Percentiles rank a stretch among this genome's conserved stretches.
Evolutionary conservation across 495 filamentous ascomycete genomes (phyloP).

Genomic region (Podospora australis): DNA sequence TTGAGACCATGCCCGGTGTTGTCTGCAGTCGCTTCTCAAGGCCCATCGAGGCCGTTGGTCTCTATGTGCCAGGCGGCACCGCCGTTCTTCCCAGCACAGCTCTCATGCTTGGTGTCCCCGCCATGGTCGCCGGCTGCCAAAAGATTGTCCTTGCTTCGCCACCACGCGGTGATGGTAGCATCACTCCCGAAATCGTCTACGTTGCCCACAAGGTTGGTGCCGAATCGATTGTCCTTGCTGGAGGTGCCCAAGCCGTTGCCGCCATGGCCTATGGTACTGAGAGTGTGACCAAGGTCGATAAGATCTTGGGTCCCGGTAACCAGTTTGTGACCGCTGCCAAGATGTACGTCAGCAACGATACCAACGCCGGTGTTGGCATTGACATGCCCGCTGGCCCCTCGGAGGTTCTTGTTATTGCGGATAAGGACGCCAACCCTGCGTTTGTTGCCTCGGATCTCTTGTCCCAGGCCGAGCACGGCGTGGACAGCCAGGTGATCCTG

Average conservation of each 20-base stretch:
- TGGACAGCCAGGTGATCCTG: conserved; percentile 89
- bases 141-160: conserved; percentile 91
- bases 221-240: conserved; percentile 88
- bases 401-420: conserved; percentile 94
- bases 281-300: conserved; percentile 89
- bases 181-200: conserved; percentile 96
- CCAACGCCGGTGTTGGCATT: conserved; percentile 87
- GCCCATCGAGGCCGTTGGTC: conserved; percentile 86
- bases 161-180: conserved; percentile 77
- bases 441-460: conserved; percentile 94
- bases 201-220: conserved; percentile 96
- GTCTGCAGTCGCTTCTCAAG: conserved; percentile 89
- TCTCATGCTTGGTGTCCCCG: conserved; percentile 95
- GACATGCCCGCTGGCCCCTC: conserved; percentile 98
- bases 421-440: conserved; percentile 79
- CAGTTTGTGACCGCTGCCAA: conserved; percentile 98
- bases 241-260: conserved; percentile 92
- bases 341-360: conserved; percentile 96
- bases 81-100: conserved; percentile 93
- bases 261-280: conserved; percentile 82
- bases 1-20: conserved; percentile 97
- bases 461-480: conserved; percentile 93
- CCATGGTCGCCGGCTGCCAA: conserved; percentile 95
- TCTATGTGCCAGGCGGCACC: conserved; percentile 93
- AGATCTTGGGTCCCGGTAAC: conserved; percentile 96